phyloP scores from a whole-genome alignment of 495 filamentous ascomycete species.

The Xylaria grammica region DNA sequence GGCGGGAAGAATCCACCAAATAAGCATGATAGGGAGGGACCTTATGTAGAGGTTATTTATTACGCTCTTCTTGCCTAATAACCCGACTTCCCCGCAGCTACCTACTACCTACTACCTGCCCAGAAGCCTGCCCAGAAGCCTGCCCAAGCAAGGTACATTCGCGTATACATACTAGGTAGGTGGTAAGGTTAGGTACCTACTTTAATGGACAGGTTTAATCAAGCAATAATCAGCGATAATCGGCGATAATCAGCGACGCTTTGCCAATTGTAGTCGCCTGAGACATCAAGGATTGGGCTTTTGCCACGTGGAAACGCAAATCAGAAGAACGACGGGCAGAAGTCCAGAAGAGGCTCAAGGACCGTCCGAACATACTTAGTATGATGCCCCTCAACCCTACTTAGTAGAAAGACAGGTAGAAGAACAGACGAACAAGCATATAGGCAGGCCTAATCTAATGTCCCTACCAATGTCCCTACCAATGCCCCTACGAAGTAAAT shows the following conservation, averaged over 20 bases:
- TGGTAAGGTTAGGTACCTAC: no score
- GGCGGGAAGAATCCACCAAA: conserved; percentile 11
- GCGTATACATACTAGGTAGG: no score
- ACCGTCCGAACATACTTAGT: neutral
- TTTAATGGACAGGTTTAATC: neutral
- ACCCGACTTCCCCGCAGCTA: conserved; percentile 13
- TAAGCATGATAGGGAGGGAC: conserved; percentile 6
- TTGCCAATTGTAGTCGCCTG: conserved; percentile 9
- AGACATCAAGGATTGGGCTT: conserved; percentile 9
- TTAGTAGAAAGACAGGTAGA: no score
- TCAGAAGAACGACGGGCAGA: no score
- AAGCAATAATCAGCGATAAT: neutral
- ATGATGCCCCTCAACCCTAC: conserved; percentile 10
- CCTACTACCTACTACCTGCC: neutral
- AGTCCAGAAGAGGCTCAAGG: conserved; percentile 12
- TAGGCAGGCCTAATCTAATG: neutral
- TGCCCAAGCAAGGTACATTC: no score
- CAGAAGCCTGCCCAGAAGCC: no score
- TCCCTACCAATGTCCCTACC: no score
- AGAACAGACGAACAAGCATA: no score
- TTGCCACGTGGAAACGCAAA: conserved; percentile 19
- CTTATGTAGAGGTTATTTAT: neutral
- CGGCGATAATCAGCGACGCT: neutral
- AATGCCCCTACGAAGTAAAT: no score
- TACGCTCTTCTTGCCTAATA: neutral